Evolutionary conservation across 1,139 yeast genomes (phyloP).

Genomic region (Candida albicans): DNA sequence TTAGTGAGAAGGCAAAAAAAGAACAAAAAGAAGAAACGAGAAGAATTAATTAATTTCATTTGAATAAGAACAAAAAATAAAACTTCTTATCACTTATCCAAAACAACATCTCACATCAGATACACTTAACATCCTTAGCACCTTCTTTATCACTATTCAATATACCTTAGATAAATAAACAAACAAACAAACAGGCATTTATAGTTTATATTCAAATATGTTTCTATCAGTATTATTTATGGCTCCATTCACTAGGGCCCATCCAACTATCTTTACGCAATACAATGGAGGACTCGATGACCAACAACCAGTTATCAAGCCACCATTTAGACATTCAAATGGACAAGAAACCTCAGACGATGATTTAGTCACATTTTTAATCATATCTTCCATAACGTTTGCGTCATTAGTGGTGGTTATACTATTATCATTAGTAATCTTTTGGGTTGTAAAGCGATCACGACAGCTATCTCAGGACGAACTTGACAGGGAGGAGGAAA

Average conservation of each 20-base stretch:
- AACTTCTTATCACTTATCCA: no score
- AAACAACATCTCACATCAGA: no score
- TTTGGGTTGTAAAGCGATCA: constrained; percentile 14
- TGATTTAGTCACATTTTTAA: neutral
- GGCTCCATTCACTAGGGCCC: neutral
- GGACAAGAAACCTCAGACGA: neutral
- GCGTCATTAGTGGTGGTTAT: constrained; percentile 15
- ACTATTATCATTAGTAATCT: constrained; percentile 14
- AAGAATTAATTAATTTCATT: no score
- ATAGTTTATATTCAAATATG: neutral
- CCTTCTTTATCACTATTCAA: no score
- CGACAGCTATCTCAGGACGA: constrained; percentile 46
- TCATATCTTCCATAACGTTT: constrained; percentile 15
- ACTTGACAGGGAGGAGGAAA: constrained; percentile 60
- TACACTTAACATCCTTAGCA: no score
- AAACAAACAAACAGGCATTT: no score
- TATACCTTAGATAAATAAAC: no score
- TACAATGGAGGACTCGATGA: neutral
- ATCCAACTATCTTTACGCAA: neutral
- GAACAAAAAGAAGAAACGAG: no score
- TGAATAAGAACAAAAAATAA: no score
- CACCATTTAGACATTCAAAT: neutral
- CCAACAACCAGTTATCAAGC: neutral
- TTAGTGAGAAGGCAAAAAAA: no score
- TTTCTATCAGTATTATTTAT: neutral